Evolutionary conservation across 2,329 filamentous ascomycete species (phyloP), one percentile per base, ranked within the genome.

Genomic region (Chaetomiaceae sp.): DNA sequence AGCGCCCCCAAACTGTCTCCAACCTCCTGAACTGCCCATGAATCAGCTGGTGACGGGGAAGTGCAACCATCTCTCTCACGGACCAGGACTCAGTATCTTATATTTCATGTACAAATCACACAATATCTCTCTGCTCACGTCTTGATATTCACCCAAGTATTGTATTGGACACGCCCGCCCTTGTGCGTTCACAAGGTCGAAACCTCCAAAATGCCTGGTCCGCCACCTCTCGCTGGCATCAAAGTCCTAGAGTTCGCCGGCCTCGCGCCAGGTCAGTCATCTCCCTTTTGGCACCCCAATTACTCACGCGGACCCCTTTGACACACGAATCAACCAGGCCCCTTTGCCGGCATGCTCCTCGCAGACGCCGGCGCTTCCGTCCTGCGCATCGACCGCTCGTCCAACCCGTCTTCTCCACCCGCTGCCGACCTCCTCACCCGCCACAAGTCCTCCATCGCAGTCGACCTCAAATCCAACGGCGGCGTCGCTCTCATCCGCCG

Each of bases 301-400:
- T 6, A 42, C 47, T 55, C 39, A 56, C 51, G 20, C 34, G 36
- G 15, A 18, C 27, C n/a, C 15, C n/a, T n/a, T n/a, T n/a, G n/a
- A n/a, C n/a, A n/a, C n/a, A n/a, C n/a, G n/a, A n/a, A n/a, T 17
- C 2, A 19, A 41, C 20, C 54, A 90, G 89, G 85, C 20, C 90
- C 90, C 35, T 96, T 93, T 64, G 85, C 88, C 40, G 89, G 89
- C 58, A 79, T 96, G 61, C 79, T 95, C 41, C 83, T 96, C 51
- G 84, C 90, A 57, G 90, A 96, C 68, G 88, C 88, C 55, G 91
- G 91, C 60, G 91, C 91, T 44, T 81, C 81, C 6, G 87, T 96
- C 58, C 76, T 97, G 14, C 88, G 91, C 59, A 75, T 97, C 65
- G 91, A 97, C 71, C 84, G 81, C 24, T 64, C 74, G 32, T 73